Evolutionary conservation across 1,139 yeast genomes (phyloP).

Genomic region (Nematodospora anomalae): DNA sequence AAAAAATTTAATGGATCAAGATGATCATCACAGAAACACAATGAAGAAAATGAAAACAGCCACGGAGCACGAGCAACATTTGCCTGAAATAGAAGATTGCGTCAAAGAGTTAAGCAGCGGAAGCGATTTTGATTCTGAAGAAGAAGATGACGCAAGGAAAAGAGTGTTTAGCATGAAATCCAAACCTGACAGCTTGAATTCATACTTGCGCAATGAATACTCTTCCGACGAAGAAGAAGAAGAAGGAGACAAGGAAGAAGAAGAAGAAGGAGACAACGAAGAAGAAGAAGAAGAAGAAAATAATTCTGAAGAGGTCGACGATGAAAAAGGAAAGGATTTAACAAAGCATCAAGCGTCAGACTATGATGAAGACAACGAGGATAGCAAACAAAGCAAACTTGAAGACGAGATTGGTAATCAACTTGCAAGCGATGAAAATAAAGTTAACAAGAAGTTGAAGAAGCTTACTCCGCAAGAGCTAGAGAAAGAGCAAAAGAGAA

Average conservation of each 20-base stretch:
- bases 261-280: slow-evolving; percentile 10
- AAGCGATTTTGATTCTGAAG: slow-evolving; percentile 14
- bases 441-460: slow-evolving; percentile 38
- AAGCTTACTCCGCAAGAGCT: slow-evolving; percentile 53
- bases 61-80: not conserved
- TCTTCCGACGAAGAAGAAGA: slow-evolving; percentile 10
- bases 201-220: not conserved
- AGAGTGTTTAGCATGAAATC: slow-evolving; percentile 18
- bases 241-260: slow-evolving; percentile 15
- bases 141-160: slow-evolving; percentile 21
- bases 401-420: slow-evolving; percentile 14
- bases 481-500: slow-evolving; percentile 56
- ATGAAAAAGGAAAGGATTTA: slow-evolving; percentile 18
- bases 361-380: slow-evolving; percentile 17
- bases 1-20: no score
- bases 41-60: not conserved
- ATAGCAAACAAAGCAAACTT: slow-evolving; percentile 4
- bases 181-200: not conserved
- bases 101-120: slow-evolving; percentile 1
- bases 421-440: slow-evolving; percentile 18
- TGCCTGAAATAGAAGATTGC: slow-evolving; percentile 1
- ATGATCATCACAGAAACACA: not conserved
- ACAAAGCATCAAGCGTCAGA: slow-evolving; percentile 11
- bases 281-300: slow-evolving; percentile 8
- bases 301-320: slow-evolving; percentile 14